These are phyloP conservation scores for Phyllosticta citrichinensis DNA, from an alignment of 2,329 filamentous ascomycete species.

Conservation along the genomic window DNA sequence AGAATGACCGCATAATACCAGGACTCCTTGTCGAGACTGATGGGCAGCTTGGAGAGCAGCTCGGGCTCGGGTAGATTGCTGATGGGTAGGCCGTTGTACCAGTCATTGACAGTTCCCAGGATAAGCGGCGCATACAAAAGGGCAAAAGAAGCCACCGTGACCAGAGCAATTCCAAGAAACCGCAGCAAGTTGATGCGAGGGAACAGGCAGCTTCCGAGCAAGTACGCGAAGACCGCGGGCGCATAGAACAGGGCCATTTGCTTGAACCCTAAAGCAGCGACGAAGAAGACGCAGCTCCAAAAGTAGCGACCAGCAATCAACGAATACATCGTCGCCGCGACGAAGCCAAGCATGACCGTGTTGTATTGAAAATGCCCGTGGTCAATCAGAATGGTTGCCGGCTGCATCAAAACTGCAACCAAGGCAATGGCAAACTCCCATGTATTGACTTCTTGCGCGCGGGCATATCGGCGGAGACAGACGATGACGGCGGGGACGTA, in stretches of 20 bases:
- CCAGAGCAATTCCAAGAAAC: conserved; percentile 63
- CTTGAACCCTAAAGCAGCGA: conserved; percentile 90
- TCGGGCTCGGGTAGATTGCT: conserved; percentile 49
- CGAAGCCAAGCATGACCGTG: conserved; percentile 91
- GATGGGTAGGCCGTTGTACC: conserved; percentile 50
- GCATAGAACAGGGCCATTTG: conserved; percentile 99
- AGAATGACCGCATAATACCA: conserved; percentile 66
- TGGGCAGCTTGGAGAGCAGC: conserved; percentile 53
- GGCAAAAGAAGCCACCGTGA: conserved; percentile 63
- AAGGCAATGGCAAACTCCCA: conserved; percentile 82
- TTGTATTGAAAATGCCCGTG: conserved; percentile 98
- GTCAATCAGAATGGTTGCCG: conserved; percentile 80
- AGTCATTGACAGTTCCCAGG: conserved; percentile 59
- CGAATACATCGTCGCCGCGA: conserved; percentile 77
- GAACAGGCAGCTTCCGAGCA: conserved; percentile 76
- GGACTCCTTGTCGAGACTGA: conserved; percentile 50
- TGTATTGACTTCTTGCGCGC: conserved; percentile 62
- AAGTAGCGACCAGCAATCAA: conserved; percentile 75
- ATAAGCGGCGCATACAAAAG: conserved; percentile 68
- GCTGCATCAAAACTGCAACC: conserved; percentile 85
- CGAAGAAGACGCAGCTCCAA: conserved; percentile 91
- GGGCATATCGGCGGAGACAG: conserved; percentile 73
- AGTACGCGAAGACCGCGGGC: conserved; percentile 81
- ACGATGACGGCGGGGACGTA: conserved; percentile 80
- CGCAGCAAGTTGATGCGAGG: conserved; percentile 58